Evolutionary conservation across 2,329 filamentous ascomycete genomes (phyloP), one percentile per base, ranked within the genome.

Genomic region (Colletotrichum sojae): DNA sequence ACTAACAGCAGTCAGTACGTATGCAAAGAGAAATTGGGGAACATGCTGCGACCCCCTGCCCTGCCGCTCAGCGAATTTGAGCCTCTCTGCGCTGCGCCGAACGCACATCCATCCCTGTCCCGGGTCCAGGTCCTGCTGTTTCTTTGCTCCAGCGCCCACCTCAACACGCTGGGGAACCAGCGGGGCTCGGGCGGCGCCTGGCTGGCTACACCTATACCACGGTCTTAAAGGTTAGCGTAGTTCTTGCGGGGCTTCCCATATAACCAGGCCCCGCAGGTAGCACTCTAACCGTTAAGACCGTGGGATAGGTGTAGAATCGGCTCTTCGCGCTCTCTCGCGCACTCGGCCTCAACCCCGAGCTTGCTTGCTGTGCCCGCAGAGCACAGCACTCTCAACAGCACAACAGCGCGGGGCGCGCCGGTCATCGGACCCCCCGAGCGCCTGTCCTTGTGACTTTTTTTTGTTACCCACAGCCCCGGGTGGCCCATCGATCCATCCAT

Each of bases 281-380:
- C n/a, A n/a, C n/a, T n/a, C n/a, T n/a, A n/a, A n/a, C n/a, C n/a
- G n/a, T n/a, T n/a, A n/a, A n/a, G n/a, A n/a, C n/a, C n/a, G n/a
- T n/a, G n/a, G n/a, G n/a, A n/a, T n/a, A n/a, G n/a, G n/a, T n/a
- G n/a, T n/a, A n/a, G 51, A 69, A 55, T 69, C 62, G 62, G 62
- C 62, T 61, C 36, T 59, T 20, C n/a, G n/a, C 56, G 43, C 43
- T 52, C 10, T 48, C 4, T 66, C 61, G 55, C 66, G 66, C 55
- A 51, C 89, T 98, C 82, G 90, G 90, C 59, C 97, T 92, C 81
- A 88, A 90, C 70, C 82, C 86, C 0, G 81, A 84, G n/a, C 88
- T 90, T 15, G 40, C 40, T n/a, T 16, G 39, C 39, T 16, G 10
- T 3, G 15, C n/a, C n/a, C n/a, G 39, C 39, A 4, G 12, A 10